Base-by-base conservation (phyloP, 495 filamentous ascomycete genomes). In the Annulohypoxylon maeteangense region DNA sequence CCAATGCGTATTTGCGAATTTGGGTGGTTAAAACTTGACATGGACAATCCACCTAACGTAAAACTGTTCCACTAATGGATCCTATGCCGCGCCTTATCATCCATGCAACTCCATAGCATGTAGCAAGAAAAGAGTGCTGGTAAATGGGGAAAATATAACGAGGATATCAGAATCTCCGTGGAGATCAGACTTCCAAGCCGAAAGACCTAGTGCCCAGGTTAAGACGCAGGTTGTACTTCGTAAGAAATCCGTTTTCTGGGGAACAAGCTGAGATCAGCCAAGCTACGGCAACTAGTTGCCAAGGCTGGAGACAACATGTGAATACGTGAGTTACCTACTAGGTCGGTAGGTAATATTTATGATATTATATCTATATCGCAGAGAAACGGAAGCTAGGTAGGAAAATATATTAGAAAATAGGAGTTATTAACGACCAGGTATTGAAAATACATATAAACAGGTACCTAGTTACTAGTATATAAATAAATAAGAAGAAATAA, bases 31-130 rank as follows among this genome's bases (percentile, higher is more conserved):
- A 32, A 32, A 32, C 31, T 38, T 38, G 16, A 22, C 45, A 50
- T 25, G 20, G 51, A 31, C 16, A 34, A 34, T 58, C 31, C 40
- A 32, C 61, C 6, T 22, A 22, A 34, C 20, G 38, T 36, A 29
- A 56, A 56, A 48, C 16, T 56, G 12, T n/a, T 38, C 32, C 51
- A 29, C 62, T 45, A 40, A 1, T 22, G 40, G 40, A 44, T 27
- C 22, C 20, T 51, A 27, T 51, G 47, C 47, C 22, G 7, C 20
- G 4, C 6, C 18, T 51, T 51, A 54, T 20, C 14, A 54, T 54
- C 14, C 50, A 50, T 55, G 29, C 16, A 36, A 22, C 36, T 3
- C 32, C 48, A 1, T 36, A 5, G n/a, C 8, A 27, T n/a, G 7
- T 44, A 2, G 32, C 25, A 22, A 60, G 23, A 20, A 53, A 23